Evolutionary conservation across 2,329 filamentous ascomycete species (phyloP).

Genomic region (Alternaria longipes): DNA sequence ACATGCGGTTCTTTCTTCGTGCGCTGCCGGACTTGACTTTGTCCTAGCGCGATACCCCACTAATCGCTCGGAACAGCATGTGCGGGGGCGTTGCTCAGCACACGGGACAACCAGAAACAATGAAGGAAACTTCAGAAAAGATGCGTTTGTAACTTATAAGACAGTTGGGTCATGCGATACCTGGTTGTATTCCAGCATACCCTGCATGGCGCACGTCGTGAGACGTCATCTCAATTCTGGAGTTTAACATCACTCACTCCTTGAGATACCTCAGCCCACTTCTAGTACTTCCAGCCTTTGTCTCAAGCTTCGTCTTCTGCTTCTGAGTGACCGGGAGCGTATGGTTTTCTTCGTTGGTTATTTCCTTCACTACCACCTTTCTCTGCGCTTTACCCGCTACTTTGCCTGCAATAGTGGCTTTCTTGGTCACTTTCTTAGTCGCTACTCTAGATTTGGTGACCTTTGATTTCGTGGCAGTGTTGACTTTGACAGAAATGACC

Average conservation of each 20-base stretch:
- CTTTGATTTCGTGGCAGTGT: not conserved
- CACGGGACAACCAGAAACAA: no score
- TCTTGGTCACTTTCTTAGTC: not conserved
- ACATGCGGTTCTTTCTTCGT: no score
- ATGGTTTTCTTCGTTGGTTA: not conserved
- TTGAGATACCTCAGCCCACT: not conserved
- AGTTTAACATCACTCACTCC: not conserved
- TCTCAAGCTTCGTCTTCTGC: not conserved
- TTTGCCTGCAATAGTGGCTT: constrained; percentile 4
- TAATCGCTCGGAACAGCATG: no score
- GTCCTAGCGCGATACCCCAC: no score
- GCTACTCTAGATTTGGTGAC: not conserved
- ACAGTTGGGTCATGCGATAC: not conserved
- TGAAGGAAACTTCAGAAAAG: not conserved
- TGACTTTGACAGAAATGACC: not conserved
- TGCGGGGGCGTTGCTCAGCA: no score
- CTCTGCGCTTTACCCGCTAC: not conserved
- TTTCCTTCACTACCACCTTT: not conserved
- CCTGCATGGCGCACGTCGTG: not conserved
- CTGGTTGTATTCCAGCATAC: not conserved
- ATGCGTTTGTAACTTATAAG: not conserved
- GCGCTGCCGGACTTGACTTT: no score
- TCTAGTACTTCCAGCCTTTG: not conserved
- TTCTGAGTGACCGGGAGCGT: not conserved
- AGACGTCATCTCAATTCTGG: not conserved